These are phyloP conservation scores for Chamaecrista fasciculata DNA, from an alignment of 306 rosid genomes.

Conservation along the genomic window DNA sequence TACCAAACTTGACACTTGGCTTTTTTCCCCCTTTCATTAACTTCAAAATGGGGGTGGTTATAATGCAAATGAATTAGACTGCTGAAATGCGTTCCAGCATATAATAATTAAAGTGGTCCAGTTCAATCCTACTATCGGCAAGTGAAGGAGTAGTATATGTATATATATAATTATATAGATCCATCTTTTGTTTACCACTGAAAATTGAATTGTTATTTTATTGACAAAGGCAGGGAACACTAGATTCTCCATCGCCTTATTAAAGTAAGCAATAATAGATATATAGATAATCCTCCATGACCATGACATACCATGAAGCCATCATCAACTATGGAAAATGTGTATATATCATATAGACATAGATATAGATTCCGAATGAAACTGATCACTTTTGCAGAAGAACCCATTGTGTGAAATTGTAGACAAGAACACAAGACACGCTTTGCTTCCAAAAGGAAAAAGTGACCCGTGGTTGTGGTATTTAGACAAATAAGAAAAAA, in stretches of 20 bases:
- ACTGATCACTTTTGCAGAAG: slow-evolving; percentile 14
- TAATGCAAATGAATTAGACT: slow-evolving; percentile 28
- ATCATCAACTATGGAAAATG: no score
- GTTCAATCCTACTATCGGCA: slow-evolving; percentile 7
- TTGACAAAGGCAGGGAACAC: slow-evolving; percentile 11
- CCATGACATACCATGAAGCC: background rate
- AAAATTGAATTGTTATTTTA: slow-evolving; percentile 13
- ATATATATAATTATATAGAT: no score
- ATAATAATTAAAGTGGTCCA: slow-evolving; percentile 24
- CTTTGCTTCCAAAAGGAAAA: slow-evolving; percentile 27
- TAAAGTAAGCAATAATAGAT: no score
- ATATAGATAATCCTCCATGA: no score
- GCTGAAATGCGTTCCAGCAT: slow-evolving; percentile 32
- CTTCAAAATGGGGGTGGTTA: slow-evolving; percentile 24
- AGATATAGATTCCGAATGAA: no score
- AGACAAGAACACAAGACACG: slow-evolving; percentile 35
- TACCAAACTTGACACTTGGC: background rate
- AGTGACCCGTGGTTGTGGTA: slow-evolving; percentile 25
- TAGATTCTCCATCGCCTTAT: no score
- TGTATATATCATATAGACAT: no score
- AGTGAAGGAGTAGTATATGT: slow-evolving; percentile 1
- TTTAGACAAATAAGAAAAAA: slow-evolving; percentile 32
- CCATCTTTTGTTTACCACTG: slow-evolving; percentile 1
- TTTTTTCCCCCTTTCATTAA: slow-evolving; percentile 26
- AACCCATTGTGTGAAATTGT: slow-evolving; percentile 10